Base-by-base conservation (phyloP, 495 filamentous ascomycete species). In the Extremus antarcticus region DNA sequence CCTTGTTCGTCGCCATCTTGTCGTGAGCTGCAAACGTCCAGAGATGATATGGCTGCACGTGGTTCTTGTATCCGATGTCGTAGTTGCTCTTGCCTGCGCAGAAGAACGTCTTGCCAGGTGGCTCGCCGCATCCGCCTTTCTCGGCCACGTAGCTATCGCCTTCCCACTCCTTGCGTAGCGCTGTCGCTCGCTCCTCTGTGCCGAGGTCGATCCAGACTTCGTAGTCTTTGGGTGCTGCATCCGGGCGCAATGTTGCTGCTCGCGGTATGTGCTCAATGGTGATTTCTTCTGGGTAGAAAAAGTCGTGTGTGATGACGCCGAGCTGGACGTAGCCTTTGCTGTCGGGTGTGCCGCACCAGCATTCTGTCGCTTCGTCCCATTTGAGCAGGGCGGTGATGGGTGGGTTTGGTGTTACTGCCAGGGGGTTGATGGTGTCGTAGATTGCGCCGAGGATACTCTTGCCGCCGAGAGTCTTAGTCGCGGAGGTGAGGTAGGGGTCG, bases 311-410 rank as follows among this genome's bases (percentile, higher is more conserved):
- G 29, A 70, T 50, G 48, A 87, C 72, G 19, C 65, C 66, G 13
- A 88, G 56, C 56, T 71, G 65, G 23, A 74, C 69, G 16, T 65
- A 46, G 48, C 66, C 64, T 16, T 61, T 46, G 13, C 20, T 32
- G 48, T 8, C 21, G 43, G 54, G 47, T 20, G 70, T 77, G 38
- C 74, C 73, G 67, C 84, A 85, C 79, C 80, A 88, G 66, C 83
- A 86, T 41, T 87, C 78, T 25, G 79, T 80, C 19, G 78, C 73
- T 25, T 87, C 79, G 2, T 72, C 66, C 78, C 84, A 86, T 25
- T 63, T 64, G 2, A 65, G 61, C 15, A 87, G 68, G 0, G 82
- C 84, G 2, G 57, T 57, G 54, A 73, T 39, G 8, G 67, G 70
- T 50, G 53, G 49, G 25, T 54, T 54, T 25, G 57, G 56, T 10